Evolutionary conservation across 345 rosid species (phyloP).

Genomic region (Turnera subulata): DNA sequence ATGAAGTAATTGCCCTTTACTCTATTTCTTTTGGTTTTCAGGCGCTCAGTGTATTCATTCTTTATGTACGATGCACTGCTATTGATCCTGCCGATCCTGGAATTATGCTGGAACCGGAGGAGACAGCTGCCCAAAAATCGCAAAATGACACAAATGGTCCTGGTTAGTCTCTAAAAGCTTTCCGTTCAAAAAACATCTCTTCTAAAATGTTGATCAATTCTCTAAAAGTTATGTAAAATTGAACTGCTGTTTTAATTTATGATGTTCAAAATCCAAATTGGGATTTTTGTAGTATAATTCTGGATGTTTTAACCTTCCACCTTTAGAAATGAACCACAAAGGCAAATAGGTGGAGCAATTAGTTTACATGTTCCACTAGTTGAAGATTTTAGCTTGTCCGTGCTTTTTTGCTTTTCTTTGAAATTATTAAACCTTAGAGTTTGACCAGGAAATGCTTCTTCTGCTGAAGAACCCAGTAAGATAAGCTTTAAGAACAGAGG

Average conservation of each 20-base stretch:
- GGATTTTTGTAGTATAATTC: neutral
- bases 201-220: no score
- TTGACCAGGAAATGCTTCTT: conserved; percentile 45
- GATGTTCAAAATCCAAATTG: no score
- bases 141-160: conserved; percentile 37
- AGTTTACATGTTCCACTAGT: no score
- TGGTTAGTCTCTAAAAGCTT: conserved; percentile 36
- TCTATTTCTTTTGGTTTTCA: conserved; percentile 22
- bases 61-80: conserved; percentile 80
- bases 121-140: conserved; percentile 52
- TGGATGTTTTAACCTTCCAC: neutral
- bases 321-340: no score
- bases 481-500: conserved; percentile 35
- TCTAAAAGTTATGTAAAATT: no score
- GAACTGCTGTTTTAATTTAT: no score
- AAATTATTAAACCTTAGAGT: neutral
- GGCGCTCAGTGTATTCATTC: conserved; percentile 73
- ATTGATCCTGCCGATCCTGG: conserved; percentile 98
- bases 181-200: no score
- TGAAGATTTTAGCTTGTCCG: neutral
- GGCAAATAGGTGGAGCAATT: no score
- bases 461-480: conserved; percentile 50
- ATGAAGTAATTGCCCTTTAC: neutral
- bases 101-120: conserved; percentile 52
- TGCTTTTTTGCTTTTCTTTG: neutral